Base-by-base conservation (phyloP, 306 rosid species). In the Amphicarpaea edgeworthii region DNA sequence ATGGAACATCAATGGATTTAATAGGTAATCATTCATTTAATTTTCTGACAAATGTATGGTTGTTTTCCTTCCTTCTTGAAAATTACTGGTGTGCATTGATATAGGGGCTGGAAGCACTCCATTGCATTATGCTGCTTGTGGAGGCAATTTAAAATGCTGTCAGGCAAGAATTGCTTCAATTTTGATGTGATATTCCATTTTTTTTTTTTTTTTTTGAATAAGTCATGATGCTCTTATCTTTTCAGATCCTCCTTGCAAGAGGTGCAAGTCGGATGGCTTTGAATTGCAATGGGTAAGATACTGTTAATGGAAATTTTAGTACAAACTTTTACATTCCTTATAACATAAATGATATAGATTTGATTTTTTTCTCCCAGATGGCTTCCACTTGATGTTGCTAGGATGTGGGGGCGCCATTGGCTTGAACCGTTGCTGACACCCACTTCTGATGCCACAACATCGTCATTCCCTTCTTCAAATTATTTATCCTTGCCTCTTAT, bases 331-430 rank as follows among this genome's bases (percentile, higher is more conserved):
- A 23, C 55, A 38, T 81, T 34, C 30, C 32, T 42, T 82, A 17
- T 49, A 37, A 66, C 76, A 72, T 51, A 76, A 73, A 23, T 34
- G 50, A 55, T 54, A 55, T 30, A 16, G 78, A 60, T 70, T 11
- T 65, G 70, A 73, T 49, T 78, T 62, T 77, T 47, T 76, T 72
- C 83, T 55, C 49, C 79, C 65, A 96, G 99, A 86, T 89, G 98
- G 98, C 96, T 96, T 88, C 97, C 99, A 59, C 82, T 88, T 75
- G 99, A 92, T 65, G 90, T 96, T 82, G 99, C 99, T 64, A 88
- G 89, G 87, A 92, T 90, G 97, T 96, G 99, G 98, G 97, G 97
- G 38, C 97, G 96, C 50, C 93, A 86, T 81, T 89, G 98, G 97
- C 99, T 96, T 60, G 99, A 96, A 80, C 91, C 96, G 8, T 34